Percentiles rank a stretch among this genome's conserved stretches.
Evolutionary conservation across 345 rosid species (phyloP).

Genomic region (Pseudoturritis turrita): DNA sequence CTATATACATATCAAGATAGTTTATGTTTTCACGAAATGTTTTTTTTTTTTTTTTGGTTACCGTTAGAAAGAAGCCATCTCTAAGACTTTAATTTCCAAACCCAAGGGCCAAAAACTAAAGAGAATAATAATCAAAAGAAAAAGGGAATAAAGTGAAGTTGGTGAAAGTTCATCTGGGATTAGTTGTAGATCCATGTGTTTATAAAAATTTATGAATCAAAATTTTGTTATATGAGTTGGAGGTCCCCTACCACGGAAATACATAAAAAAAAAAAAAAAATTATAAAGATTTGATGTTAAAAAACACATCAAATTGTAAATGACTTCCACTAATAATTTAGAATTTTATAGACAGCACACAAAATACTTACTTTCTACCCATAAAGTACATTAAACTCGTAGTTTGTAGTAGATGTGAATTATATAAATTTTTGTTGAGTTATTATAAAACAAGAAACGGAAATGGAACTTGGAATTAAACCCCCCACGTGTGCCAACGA

Average conservation of each 20-base stretch:
- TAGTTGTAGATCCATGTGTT: constrained; percentile 22
- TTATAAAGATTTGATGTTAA: neutral
- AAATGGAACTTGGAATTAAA: neutral
- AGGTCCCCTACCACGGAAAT: too few species aligned
- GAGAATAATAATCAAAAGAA: neutral
- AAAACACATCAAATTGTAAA: neutral
- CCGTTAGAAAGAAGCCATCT: constrained; percentile 21
- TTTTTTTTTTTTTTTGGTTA: too few species aligned
- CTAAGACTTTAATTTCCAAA: neutral
- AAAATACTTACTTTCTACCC: constrained; percentile 19
- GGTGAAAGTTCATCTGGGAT: constrained; percentile 24
- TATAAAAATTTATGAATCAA: neutral
- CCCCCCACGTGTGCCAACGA: constrained; percentile 25
- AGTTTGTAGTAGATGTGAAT: constrained; percentile 6
- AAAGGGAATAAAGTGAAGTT: constrained; percentile 9
- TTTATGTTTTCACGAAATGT: neutral
- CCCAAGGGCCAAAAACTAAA: too few species aligned
- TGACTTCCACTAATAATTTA: neutral
- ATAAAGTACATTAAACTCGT: constrained; percentile 6
- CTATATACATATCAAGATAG: neutral
- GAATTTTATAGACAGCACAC: neutral
- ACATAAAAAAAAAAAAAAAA: too few species aligned
- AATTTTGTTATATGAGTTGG: neutral
- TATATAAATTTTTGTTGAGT: neutral
- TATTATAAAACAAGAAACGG: neutral